Evolutionary conservation across 106 monocot species (phyloP), one percentile per base, ranked within the genome.

Genomic region (Amphibolis antarctica): DNA sequence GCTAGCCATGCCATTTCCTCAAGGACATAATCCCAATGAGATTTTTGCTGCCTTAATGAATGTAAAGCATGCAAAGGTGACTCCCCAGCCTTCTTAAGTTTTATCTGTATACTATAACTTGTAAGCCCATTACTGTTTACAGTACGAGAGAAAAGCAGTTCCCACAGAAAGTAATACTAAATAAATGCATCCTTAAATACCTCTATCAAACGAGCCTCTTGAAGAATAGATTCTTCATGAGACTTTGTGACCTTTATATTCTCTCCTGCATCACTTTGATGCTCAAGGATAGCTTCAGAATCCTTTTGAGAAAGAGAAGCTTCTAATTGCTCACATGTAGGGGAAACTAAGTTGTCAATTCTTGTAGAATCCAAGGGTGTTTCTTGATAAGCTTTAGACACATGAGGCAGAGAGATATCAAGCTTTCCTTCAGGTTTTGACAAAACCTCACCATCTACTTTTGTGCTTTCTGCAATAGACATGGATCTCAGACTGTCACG

Each of bases 1-100:
- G 98, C 91, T 78, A 92, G 70, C 98, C 98, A 99, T 64, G 80
- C 68, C 98, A 99, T 99, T 73, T 99, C 98, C 71, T 99, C 98
- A 10, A 99, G 79, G 28, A 99, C 91, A 91, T 85, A 99, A 62
- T 99, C 87, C 98, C 98, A 99, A 29, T 99, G 91, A 48, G 82
- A 74, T 77, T 78, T 88, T 29, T 50, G 44, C 28, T 53, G 68
- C 72, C 77, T 91, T 66, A 80, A 81, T 42, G 59, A 69, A 66
- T 45, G 70, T 56, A 73, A 62, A 73, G 61, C 79, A 60, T 66
- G 59, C 9, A 63, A 14, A 75, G 87, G 79, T 55, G 75, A 46
- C n/a, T 76, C 75, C 65, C 47, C 66, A 60, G 79, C 79, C 42
- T 74, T 81, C 70, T 79, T 92, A 66, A 71, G 50, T 17, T 81